Evolutionary conservation across 169 alveolate species (phyloP).

Genomic region (Babesia bovis): DNA sequence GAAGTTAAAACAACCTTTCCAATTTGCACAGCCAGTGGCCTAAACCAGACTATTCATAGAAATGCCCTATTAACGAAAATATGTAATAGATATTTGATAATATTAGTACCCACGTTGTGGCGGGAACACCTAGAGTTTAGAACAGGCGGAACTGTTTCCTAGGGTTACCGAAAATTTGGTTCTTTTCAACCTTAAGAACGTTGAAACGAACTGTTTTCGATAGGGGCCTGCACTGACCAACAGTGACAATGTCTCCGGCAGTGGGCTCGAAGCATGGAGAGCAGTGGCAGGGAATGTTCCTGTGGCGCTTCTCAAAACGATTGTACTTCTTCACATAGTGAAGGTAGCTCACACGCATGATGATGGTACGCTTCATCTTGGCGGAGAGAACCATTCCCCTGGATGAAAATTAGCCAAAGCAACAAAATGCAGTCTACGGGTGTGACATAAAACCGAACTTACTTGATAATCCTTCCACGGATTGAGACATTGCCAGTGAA

Average conservation of each 20-base stretch:
- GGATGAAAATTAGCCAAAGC: not conserved
- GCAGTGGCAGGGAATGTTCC: slow-evolving; percentile 95
- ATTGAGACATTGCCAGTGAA: slow-evolving; percentile 98
- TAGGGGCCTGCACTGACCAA: slow-evolving; percentile 99
- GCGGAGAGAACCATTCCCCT: slow-evolving; percentile 98
- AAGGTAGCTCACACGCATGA: slow-evolving; percentile 97
- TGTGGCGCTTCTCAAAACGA: slow-evolving; percentile 99
- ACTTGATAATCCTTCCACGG: slow-evolving; percentile 96
- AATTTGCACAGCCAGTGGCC: too few species aligned
- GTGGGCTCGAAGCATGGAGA: slow-evolving; percentile 97
- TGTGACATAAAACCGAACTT: not conserved
- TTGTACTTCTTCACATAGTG: slow-evolving; percentile 97
- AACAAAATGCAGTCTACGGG: not conserved
- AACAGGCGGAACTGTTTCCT: slow-evolving; percentile 97
- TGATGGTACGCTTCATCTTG: slow-evolving; percentile 98
- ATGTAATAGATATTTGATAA: not conserved
- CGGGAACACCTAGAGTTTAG: slow-evolving; percentile 58
- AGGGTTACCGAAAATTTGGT: slow-evolving; percentile 97
- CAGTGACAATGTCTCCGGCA: slow-evolving; percentile 98
- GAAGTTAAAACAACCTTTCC: too few species aligned
- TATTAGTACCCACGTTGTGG: slow-evolving; percentile 8
- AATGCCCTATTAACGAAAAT: not conserved
- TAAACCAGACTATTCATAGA: too few species aligned
- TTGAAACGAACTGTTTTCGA: slow-evolving; percentile 99
- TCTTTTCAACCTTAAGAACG: slow-evolving; percentile 96